phyloP scores from a whole-genome alignment of 2,329 filamentous ascomycete genomes.

The Ophiognomonia clavigignenti-juglandacearum region DNA sequence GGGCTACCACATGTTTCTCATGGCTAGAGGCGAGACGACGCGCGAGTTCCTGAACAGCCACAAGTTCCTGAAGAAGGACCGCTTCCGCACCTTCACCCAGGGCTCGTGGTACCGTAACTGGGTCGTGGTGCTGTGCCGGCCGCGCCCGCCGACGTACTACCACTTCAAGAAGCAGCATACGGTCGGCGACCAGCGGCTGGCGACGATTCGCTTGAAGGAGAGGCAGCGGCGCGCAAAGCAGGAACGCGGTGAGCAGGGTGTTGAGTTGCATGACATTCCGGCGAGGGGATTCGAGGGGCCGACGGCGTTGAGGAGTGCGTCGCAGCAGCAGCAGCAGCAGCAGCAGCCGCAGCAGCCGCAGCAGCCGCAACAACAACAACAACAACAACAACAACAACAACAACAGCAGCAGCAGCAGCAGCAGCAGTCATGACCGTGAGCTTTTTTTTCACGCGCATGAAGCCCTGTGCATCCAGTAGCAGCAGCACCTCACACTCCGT shows the following conservation, averaged over 20 bases:
- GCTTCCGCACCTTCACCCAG: slow-evolving; percentile 86
- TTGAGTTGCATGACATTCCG: slow-evolving; percentile 72
- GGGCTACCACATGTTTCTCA: slow-evolving; percentile 87
- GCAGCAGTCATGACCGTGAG: too few species aligned
- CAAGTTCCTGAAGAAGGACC: slow-evolving; percentile 88
- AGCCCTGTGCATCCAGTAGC: too few species aligned
- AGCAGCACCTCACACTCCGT: too few species aligned
- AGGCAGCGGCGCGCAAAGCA: slow-evolving; percentile 34
- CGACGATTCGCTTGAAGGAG: slow-evolving; percentile 35
- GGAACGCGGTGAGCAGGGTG: slow-evolving; percentile 34
- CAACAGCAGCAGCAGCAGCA: too few species aligned
- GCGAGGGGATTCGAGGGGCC: slow-evolving; percentile 50
- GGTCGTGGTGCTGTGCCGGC: slow-evolving; percentile 73
- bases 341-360: background rate
- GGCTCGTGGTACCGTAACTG: slow-evolving; percentile 72
- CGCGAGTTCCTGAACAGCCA: slow-evolving; percentile 94
- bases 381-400: background rate
- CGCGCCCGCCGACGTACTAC: slow-evolving; percentile 83
- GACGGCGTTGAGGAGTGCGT: slow-evolving; percentile 35
- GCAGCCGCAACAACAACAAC: too few species aligned
- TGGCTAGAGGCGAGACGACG: slow-evolving; percentile 88
- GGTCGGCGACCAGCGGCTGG: slow-evolving; percentile 81
- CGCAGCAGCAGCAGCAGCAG: background rate
- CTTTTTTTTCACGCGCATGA: too few species aligned
- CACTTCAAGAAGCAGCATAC: slow-evolving; percentile 74